Evolutionary conservation across 2,329 filamentous ascomycete species (phyloP), one percentile per base, ranked within the genome.

Genomic region (Didymella lethalis): DNA sequence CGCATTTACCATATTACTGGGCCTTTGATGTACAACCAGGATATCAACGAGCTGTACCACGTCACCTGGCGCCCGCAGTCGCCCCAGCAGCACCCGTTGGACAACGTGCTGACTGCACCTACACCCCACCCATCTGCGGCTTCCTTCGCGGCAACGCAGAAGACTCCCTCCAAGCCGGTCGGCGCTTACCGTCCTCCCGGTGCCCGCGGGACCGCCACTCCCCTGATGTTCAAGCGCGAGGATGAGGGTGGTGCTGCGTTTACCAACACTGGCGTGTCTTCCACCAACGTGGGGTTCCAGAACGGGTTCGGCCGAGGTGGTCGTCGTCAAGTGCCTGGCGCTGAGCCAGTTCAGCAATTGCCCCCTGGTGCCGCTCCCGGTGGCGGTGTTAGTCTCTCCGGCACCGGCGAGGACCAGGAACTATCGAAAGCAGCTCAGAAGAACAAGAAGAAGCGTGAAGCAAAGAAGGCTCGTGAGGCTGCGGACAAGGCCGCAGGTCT

Each of bases 401-500:
- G 85, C 5, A 87, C 90, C 14, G 85, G 81, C 64, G 77, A 89
- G 79, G 81, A 88, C 43, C 90, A 92, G 61, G 88, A 85, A 67
- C 77, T 95, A 62, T 93, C 91, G 63, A 96, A 95, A 81, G 87
- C 90, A 53, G 93, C 91, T 12, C 82, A 92, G 69, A 97, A 97
- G 85, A 97, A 97, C 81, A 98, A 98, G 87, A 98, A 98, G 87
- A 98, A 98, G 86, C 87, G 95, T 45, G 89, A 91, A 67, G 91
- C 91, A 66, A 97, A 96, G 84, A 98, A 97, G 81, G 86, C 86
- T 50, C 95, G 93, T 75, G 93, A 95, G 46, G 85, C 83, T 6
- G 91, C 92, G 18, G 87, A 86, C 48, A 77, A 75, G 63, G 72
- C 73, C 7, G 72, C 71, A 18, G 67, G 70, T 31, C 64, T 78